Percentiles rank a stretch among this genome's conserved stretches.
Evolutionary conservation across 345 rosid species (phyloP).

Genomic region (Eucalyptus microcorys): DNA sequence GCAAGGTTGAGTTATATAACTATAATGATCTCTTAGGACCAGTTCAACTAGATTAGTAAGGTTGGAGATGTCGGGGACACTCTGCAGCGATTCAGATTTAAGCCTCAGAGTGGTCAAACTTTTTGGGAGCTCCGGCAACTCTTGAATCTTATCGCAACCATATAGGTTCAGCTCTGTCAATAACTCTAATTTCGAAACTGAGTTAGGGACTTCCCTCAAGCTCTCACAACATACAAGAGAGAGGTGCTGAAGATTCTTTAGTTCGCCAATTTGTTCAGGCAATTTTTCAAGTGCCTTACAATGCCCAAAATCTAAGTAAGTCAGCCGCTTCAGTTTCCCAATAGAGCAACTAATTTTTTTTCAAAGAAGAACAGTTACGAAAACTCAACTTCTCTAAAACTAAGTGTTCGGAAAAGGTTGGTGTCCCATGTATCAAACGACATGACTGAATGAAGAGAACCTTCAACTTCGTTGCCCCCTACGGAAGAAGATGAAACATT

Average conservation of each 20-base stretch:
- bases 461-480: not conserved
- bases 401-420: not conserved
- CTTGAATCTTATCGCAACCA: not conserved
- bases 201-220: not conserved
- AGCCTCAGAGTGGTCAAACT: not conserved
- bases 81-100: rapidly evolving
- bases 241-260: not conserved
- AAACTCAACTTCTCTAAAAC: not conserved
- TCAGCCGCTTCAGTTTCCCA: not conserved
- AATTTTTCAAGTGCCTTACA: rapidly evolving
- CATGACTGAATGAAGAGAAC: rapidly evolving
- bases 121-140: not conserved
- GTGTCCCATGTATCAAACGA: rapidly evolving
- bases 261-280: not conserved
- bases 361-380: rapidly evolving
- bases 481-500: not conserved
- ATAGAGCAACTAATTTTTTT: not conserved
- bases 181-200: not conserved
- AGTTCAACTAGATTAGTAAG: not conserved
- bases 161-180: rapidly evolving
- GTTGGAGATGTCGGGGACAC: not conserved
- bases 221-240: rapidly evolving
- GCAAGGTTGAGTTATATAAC: not conserved
- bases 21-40: rapidly evolving
- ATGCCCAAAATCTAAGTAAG: rapidly evolving